Conservation (phyloP, 73 alveolate species). For the Symbiodinium pilosum region DNA sequence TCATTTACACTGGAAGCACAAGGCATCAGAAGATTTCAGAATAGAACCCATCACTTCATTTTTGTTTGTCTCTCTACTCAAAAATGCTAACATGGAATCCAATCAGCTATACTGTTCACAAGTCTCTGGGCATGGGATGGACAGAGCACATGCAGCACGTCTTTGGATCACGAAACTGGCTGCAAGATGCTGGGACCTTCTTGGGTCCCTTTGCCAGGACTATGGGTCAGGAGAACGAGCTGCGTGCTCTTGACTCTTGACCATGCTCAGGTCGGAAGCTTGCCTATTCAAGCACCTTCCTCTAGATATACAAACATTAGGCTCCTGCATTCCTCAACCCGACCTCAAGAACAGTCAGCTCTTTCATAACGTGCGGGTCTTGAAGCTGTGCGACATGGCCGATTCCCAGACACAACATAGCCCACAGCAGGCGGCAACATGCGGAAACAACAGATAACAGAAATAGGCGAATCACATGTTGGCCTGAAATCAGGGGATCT, state of each 20-base stretch:
- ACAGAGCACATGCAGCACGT: too few relatives aligned
- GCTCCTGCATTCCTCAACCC: background rate
- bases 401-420: background rate
- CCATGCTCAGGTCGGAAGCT: background rate
- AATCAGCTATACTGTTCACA: too few relatives aligned
- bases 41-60: too few relatives aligned
- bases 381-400: background rate
- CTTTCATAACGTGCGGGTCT: background rate
- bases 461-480: too few relatives aligned
- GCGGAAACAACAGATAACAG: too few relatives aligned
- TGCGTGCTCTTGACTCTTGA: background rate
- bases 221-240: background rate
- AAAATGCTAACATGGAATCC: too few relatives aligned
- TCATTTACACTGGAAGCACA: too few relatives aligned
- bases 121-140: too few relatives aligned
- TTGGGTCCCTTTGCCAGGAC: background rate
- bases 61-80: too few relatives aligned
- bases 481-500: too few relatives aligned
- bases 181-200: background rate
- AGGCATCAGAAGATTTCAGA: too few relatives aligned
- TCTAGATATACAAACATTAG: background rate
- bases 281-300: background rate
- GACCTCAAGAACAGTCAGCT: conserved; percentile 5
- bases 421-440: too few relatives aligned
- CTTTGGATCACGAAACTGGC: background rate